Percentiles rank a stretch among this genome's conserved stretches.
Conservation (phyloP, 768 basidiomycete genomes). For the Tulasnella sp. region DNA sequence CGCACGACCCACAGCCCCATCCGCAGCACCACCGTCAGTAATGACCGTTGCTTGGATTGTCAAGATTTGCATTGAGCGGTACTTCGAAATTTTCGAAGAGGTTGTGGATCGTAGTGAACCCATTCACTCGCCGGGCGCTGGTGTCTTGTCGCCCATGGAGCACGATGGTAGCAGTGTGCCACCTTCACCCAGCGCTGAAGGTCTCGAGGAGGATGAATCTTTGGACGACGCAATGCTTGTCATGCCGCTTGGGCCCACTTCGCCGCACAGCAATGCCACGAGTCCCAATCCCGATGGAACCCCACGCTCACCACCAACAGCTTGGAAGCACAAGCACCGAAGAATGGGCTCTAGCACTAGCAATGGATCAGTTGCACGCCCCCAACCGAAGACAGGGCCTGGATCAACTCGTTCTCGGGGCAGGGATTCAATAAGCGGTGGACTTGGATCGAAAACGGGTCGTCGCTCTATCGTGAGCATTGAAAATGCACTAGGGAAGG, state of each 20-base stretch:
- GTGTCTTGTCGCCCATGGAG: conserved; percentile 6
- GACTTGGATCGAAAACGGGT: conserved; percentile 43
- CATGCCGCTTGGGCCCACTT: conserved; percentile 52
- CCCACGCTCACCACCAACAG: conserved; percentile 17
- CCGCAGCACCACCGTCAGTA: conserved; percentile 34
- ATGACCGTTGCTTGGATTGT: conserved; percentile 64
- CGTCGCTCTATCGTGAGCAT: conserved; percentile 63
- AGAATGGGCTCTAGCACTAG: conserved; percentile 35
- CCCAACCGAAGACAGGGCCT: conserved; percentile 35
- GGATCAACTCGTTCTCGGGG: conserved; percentile 28
- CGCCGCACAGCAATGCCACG: conserved; percentile 13
- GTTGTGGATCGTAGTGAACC: conserved; percentile 58
- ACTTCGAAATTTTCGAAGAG: conserved; percentile 85
- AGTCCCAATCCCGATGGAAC: conserved; percentile 11
- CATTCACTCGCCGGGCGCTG: conserved; percentile 24
- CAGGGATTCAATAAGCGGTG: conserved; percentile 33
- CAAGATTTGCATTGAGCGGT: conserved; percentile 73
- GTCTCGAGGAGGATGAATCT: conserved; percentile 58
- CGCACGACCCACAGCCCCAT: conserved; percentile 20
- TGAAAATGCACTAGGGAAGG: conserved; percentile 43
- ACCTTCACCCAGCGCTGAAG: conserved; percentile 29
- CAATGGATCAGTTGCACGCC: conserved; percentile 38
- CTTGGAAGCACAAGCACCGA: conserved; percentile 21
- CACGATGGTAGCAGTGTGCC: conserved; percentile 14
- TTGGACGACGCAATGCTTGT: conserved; percentile 72